Evolutionary conservation across 352 stramenopile species (phyloP), one percentile per base, ranked within the genome.

Genomic region (Globisporangium takayamanum): DNA sequence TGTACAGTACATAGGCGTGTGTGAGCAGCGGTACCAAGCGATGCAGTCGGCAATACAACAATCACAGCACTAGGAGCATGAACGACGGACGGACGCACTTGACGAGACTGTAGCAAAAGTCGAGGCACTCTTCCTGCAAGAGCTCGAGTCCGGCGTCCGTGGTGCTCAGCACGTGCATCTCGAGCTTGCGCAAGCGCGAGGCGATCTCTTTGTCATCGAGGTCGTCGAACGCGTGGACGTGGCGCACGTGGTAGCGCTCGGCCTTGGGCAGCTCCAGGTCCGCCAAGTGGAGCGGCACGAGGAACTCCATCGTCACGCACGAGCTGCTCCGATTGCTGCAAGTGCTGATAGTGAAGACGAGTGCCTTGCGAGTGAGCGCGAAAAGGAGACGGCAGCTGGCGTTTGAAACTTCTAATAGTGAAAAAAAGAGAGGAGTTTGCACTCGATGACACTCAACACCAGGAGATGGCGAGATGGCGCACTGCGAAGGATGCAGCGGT

Each of bases 191-290:
- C 56, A 88, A 55, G 2, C 67, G 76, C 42, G 66, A 68, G 20
- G 46, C 58, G 33, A 86, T 64, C 50, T 84, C 83, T 15, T 76
- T 78, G 20, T 66, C 55, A 25, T 73, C 66, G 37, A 77, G 63
- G 22, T 78, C 75, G 41, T 87, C 78, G 57, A 90, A 70, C 26
- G 69, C 64, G 57, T 78, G 74, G 49, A 91, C 76, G 26, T 73
- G 64, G n/a, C 68, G 70, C 57, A 89, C 84, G 60, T 87, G 80
- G 54, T 87, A 81, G 53, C 84, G 74, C 50, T 78, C 79, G 49
- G 68, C 62, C 58, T 88, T 87, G 51, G 78, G 63, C 54, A 91
- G 71, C 66, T 93, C 84, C 53, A 93, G 63, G 66, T 93, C 84
- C 41, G 83, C 69, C 47, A 78, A 60, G 58, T 91, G 80, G 59